These are phyloP conservation scores for Cyclocybe cylindracea DNA, from an alignment of 768 basidiomycete species.

Conservation along the genomic window DNA sequence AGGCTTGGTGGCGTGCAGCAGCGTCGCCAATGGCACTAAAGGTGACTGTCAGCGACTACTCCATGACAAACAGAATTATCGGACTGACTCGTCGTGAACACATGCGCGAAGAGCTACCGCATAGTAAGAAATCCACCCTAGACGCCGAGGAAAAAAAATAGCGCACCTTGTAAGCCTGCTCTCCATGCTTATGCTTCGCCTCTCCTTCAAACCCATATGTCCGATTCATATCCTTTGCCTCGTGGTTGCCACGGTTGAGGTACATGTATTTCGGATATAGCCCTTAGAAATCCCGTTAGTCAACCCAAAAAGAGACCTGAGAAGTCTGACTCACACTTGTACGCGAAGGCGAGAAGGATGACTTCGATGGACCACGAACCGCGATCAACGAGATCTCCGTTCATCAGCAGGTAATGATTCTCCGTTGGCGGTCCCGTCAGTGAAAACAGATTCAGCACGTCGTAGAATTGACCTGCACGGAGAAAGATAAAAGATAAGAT, in stretches of 20 bases:
- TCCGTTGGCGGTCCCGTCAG: constrained; percentile 85
- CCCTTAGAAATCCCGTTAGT: constrained; percentile 52
- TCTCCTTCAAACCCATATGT: constrained; percentile 96
- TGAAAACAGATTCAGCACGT: constrained; percentile 83
- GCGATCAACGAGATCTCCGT: constrained; percentile 95
- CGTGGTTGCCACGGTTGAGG: constrained; percentile 96
- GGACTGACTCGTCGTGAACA: constrained; percentile 82
- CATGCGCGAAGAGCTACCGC: constrained; percentile 82
- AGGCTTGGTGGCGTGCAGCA: constrained; percentile 75
- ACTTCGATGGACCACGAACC: constrained; percentile 97
- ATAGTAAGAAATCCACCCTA: neutral
- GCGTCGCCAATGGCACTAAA: constrained; percentile 86
- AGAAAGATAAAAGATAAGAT: constrained; percentile 1
- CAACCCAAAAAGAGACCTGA: neutral
- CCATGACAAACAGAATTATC: neutral
- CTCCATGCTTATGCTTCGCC: constrained; percentile 94
- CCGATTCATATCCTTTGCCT: constrained; percentile 96
- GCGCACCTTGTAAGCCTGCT: constrained; percentile 86
- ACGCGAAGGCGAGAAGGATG: constrained; percentile 89
- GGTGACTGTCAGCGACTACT: neutral
- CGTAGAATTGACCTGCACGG: constrained; percentile 86
- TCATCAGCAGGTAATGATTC: constrained; percentile 87
- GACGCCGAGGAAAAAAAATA: constrained; percentile 6
- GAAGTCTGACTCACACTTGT: constrained; percentile 72
- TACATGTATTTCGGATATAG: constrained; percentile 87